These are phyloP conservation scores for Ceratocystiopsis brevicomis DNA, from an alignment of 2,329 filamentous ascomycete genomes.

Conservation along the genomic window DNA sequence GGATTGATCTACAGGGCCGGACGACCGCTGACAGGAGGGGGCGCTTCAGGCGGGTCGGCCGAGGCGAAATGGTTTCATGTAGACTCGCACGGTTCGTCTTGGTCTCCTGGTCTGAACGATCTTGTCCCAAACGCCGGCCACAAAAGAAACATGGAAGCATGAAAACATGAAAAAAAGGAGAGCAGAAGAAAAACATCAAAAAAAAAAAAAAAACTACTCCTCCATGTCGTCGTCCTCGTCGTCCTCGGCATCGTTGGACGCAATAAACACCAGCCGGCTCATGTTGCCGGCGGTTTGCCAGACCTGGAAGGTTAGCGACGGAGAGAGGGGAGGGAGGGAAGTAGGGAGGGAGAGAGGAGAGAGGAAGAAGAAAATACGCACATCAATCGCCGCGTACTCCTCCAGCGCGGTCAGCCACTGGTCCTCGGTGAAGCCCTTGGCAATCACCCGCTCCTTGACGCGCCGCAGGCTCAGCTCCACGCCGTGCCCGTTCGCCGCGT, in stretches of 20 bases:
- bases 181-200: too few species aligned
- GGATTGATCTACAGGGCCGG: too few species aligned
- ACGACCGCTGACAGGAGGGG: too few species aligned
- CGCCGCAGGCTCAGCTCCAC: conserved; percentile 69
- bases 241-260: conserved; percentile 29
- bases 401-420: conserved; percentile 75
- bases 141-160: too few species aligned
- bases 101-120: too few species aligned
- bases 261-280: conserved; percentile 52
- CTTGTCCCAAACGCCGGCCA: too few species aligned
- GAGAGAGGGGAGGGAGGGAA: not conserved
- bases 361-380: conserved; percentile 34
- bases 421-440: conserved; percentile 91
- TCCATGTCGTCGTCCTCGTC: conserved; percentile 23
- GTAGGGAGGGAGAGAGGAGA: not conserved
- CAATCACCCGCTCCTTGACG: conserved; percentile 78
- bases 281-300: conserved; percentile 63
- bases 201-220: not conserved
- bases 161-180: too few species aligned
- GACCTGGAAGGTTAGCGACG: conserved; percentile 15
- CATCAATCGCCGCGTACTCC: conserved; percentile 74
- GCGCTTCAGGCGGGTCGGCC: too few species aligned
- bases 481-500: conserved; percentile 16
- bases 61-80: too few species aligned
- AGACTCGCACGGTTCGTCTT: too few species aligned